A percentile compares a stretch with the other conserved stretches of the same genome.
These are phyloP conservation scores for Apiospora arundinis DNA, from an alignment of 2,329 filamentous ascomycete genomes.

Conservation along the genomic window DNA sequence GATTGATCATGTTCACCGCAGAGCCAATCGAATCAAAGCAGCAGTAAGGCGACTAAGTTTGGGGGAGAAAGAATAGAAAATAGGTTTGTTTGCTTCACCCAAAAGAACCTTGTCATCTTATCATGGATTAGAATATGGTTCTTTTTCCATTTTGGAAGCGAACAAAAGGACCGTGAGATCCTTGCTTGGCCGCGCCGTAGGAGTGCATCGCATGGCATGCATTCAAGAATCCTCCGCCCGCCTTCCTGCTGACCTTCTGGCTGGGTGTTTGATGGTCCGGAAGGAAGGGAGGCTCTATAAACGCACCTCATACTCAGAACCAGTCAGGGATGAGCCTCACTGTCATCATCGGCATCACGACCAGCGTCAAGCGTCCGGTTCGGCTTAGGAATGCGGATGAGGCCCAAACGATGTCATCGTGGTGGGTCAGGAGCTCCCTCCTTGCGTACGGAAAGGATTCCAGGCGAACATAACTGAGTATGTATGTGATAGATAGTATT, in stretches of 20 bases:
- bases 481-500: neutral
- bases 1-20: neutral
- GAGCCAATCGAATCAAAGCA: too few relatives aligned
- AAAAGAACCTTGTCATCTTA: neutral
- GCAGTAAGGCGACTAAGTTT: neutral
- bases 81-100: slow-evolving; percentile 4
- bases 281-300: neutral
- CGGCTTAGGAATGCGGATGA: slow-evolving; percentile 1
- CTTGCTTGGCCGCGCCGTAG: neutral
- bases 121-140: neutral
- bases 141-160: neutral
- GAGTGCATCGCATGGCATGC: neutral
- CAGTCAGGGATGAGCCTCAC: neutral
- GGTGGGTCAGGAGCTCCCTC: neutral
- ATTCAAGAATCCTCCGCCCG: neutral
- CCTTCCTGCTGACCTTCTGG: neutral
- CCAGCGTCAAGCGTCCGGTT: neutral
- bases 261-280: neutral
- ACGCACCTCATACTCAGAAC: neutral
- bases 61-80: neutral
- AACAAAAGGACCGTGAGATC: slow-evolving; percentile 1
- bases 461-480: neutral
- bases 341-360: too few relatives aligned
- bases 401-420: neutral
- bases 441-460: neutral